phyloP scores from a whole-genome alignment of 1,284 basidiomycete genomes.

The Tremellales sp. region DNA sequence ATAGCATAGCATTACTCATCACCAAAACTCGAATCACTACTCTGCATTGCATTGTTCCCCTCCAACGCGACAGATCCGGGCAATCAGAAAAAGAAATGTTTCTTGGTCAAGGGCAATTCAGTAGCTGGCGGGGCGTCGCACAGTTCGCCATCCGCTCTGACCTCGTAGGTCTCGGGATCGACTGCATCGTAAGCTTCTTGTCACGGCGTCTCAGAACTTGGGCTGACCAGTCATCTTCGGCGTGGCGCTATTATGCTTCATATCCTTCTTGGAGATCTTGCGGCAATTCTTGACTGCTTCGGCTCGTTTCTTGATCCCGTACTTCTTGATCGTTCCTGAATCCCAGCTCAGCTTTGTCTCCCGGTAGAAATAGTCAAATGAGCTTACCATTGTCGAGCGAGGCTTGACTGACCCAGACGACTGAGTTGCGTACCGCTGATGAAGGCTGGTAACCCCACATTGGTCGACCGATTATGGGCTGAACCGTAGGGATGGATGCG shows the following conservation, averaged over 20 bases:
- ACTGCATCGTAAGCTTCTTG: constrained; percentile 52
- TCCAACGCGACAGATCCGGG: no score
- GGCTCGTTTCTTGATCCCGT: constrained; percentile 68
- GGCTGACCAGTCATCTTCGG: constrained; percentile 63
- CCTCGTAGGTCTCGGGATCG: constrained; percentile 89
- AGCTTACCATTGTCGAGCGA: constrained; percentile 60
- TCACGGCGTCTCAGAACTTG: background rate
- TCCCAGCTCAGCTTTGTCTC: background rate
- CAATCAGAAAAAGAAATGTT: constrained; percentile 54
- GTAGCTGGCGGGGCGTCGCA: constrained; percentile 73
- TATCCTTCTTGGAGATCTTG: constrained; percentile 72
- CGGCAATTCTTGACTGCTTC: constrained; percentile 77
- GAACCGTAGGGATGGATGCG: constrained; percentile 87
- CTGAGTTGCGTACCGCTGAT: constrained; percentile 73
- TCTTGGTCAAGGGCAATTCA: constrained; percentile 62
- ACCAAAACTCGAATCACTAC: no score
- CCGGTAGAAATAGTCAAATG: background rate
- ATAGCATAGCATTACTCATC: no score
- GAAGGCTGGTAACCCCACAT: constrained; percentile 82
- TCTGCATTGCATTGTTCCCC: no score
- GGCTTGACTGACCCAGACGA: constrained; percentile 76
- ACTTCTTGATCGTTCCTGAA: constrained; percentile 59
- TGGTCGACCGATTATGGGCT: constrained; percentile 75
- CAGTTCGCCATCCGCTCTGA: constrained; percentile 71
- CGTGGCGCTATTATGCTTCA: constrained; percentile 84